Conservation (phyloP, 371 early-diverging fungal species). For the Mucor piriformis region DNA sequence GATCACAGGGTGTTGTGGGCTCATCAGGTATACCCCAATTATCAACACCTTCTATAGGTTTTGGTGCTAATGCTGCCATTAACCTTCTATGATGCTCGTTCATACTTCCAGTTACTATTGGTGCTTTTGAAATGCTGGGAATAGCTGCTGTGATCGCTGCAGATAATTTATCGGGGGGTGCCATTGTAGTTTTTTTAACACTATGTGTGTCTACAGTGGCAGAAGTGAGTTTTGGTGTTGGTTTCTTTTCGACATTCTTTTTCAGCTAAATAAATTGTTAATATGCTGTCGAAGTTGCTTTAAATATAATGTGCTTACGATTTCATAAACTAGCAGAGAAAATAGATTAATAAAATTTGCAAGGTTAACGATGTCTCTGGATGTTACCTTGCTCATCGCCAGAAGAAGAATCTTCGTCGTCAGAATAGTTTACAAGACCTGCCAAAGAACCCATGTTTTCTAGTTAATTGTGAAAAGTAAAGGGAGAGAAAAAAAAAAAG, state of each 20-base stretch:
- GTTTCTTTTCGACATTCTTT: not conserved
- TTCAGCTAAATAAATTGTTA: not conserved
- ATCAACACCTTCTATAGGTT: constrained; percentile 46
- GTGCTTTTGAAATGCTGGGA: not conserved
- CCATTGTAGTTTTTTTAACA: not conserved
- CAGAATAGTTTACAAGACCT: constrained; percentile 42
- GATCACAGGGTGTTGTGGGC: constrained; percentile 49
- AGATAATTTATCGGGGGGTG: not conserved
- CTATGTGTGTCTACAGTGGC: not conserved
- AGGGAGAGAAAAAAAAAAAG: not conserved
- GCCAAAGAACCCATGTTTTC: constrained; percentile 26
- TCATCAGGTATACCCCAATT: constrained; percentile 59
- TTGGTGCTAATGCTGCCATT: constrained; percentile 30
- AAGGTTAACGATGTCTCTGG: too few species aligned
- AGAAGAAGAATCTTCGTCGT: constrained; percentile 32
- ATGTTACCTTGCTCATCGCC: constrained; percentile 26
- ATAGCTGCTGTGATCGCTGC: not conserved
- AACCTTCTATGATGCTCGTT: constrained; percentile 23
- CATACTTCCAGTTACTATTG: constrained; percentile 2
- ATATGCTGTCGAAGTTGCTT: not conserved
- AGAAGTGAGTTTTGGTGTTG: not conserved
- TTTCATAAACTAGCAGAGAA: not conserved
- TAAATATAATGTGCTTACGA: not conserved
- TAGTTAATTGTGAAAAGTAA: not conserved
- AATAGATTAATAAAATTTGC: not conserved